Evolutionary conservation across 225 moss, liverwort and hornwort genomes (phyloP), one percentile per base, ranked within the genome.

Genomic region (Ulota crispa): DNA sequence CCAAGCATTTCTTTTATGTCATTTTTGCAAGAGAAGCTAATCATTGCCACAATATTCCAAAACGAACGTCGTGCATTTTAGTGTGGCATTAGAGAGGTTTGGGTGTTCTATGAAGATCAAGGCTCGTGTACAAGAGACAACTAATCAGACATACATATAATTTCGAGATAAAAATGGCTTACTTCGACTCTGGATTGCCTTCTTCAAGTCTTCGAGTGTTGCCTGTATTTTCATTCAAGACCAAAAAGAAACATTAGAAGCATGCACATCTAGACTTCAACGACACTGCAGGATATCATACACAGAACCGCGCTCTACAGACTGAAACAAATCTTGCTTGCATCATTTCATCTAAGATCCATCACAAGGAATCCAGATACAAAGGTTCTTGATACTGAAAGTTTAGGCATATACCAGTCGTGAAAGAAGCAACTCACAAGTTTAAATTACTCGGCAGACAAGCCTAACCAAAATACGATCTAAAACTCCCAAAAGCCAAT

Each of bases 181-280:
- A 92, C 92, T 90, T 70, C 76, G 83, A 16, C 75, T 83, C 15
- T 92, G 81, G 47, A 92, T 92, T 24, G 86, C 92, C 81, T 87
- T 83, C 80, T 90, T 87, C 83, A 92, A 80, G 71, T 92, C 92
- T 59, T 88, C 85, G 26, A 92, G 86, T 23, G 88, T 90, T 37
- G 42, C 90, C 92, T 92, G 86, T 59, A 80, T 66, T 16, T 42
- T 2, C 55, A 80, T 34, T 55, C 54, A 62, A 31, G 24, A 50
- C 24, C 47, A 57, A 64, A 37, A 61, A 4, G 23, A 70, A 15
- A 39, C 0, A 31, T 75, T 14, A 59, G 30, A 59, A 71, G 6
- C 24, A 12, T 80, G 15, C 41, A 68, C 23, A 26, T 59, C 37
- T 41, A 64, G 27, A 56, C 34, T 34, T 45, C 59, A 50, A 18